Conservation (phyloP, 495 filamentous ascomycete genomes). For the Bombardia bombarda region DNA sequence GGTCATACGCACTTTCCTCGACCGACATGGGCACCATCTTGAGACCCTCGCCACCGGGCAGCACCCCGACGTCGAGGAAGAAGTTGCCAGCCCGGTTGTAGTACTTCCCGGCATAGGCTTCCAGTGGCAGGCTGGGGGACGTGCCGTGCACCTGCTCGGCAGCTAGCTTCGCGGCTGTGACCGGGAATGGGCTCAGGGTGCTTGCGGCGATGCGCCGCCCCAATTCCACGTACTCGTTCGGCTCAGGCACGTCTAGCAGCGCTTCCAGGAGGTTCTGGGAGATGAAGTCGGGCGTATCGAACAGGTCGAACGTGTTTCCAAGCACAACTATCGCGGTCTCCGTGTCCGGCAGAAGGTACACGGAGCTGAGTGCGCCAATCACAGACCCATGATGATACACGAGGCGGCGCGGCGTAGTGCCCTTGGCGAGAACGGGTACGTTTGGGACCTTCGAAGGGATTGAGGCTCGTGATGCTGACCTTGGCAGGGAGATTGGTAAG, state of each 20-base stretch:
- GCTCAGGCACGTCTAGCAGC: conserved; percentile 7
- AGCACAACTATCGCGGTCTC: conserved; percentile 19
- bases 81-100: neutral
- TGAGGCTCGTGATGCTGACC: conserved; percentile 11
- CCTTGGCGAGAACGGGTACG: conserved; percentile 13
- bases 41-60: no score
- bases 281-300: conserved; percentile 24
- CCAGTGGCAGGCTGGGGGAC: neutral
- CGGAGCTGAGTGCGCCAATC: conserved; percentile 9
- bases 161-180: neutral
- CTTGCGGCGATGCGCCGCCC: neutral
- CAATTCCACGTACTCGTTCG: conserved; percentile 2
- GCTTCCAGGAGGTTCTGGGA: conserved; percentile 14
- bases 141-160: neutral
- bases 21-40: no score
- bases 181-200: neutral
- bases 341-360: conserved; percentile 21
- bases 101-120: neutral
- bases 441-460: neutral
- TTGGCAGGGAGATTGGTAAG: conserved; percentile 9
- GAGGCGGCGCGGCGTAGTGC: conserved; percentile 6
- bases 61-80: conserved; percentile 8
- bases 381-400: conserved; percentile 20
- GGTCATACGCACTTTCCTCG: no score
- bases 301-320: conserved; percentile 16